Conservation (phyloP, 2,329 filamentous ascomycete genomes). For the Ilyonectria mors-panacis region DNA sequence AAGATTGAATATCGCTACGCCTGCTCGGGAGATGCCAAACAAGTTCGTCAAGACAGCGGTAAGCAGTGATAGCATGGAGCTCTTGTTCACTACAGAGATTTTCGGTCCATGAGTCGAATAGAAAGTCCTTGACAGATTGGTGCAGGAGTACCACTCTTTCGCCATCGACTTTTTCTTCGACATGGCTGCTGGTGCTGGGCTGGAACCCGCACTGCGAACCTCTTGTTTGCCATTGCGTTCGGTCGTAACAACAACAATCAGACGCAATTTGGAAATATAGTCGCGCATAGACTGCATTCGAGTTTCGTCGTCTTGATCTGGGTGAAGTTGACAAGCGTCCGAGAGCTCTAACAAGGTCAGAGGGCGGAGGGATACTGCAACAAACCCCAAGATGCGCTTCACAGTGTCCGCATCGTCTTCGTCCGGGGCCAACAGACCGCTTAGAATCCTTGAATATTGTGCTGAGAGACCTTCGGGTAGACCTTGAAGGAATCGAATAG, state of each 20-base stretch:
- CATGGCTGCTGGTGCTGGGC: too few species aligned
- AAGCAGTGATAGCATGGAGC: not conserved
- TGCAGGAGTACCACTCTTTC: slow-evolving; percentile 34
- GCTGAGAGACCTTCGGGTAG: slow-evolving; percentile 40
- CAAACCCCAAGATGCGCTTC: slow-evolving; percentile 25
- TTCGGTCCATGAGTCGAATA: not conserved
- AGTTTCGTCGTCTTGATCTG: slow-evolving; percentile 24
- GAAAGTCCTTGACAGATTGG: slow-evolving; percentile 37
- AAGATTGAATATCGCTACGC: not conserved
- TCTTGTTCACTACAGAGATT: not conserved
- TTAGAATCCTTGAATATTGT: slow-evolving; percentile 33
- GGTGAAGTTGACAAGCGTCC: slow-evolving; percentile 28
- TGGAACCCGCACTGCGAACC: too few species aligned
- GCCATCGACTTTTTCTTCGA: too few species aligned
- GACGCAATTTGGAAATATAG: too few species aligned
- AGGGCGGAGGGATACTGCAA: slow-evolving; percentile 21
- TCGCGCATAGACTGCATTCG: too few species aligned
- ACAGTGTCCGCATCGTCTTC: slow-evolving; percentile 1
- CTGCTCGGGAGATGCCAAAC: not conserved
- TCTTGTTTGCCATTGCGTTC: slow-evolving; percentile 28
- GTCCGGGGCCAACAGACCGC: slow-evolving; percentile 14
- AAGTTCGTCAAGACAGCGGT: not conserved
- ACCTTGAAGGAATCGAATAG: slow-evolving; percentile 33
- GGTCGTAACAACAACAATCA: too few species aligned
- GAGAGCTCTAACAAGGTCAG: slow-evolving; percentile 35